Percentiles rank a stretch among this genome's conserved stretches.
phyloP scores from a whole-genome alignment of 306 rosid species.

The Dalbergia cultrata region DNA sequence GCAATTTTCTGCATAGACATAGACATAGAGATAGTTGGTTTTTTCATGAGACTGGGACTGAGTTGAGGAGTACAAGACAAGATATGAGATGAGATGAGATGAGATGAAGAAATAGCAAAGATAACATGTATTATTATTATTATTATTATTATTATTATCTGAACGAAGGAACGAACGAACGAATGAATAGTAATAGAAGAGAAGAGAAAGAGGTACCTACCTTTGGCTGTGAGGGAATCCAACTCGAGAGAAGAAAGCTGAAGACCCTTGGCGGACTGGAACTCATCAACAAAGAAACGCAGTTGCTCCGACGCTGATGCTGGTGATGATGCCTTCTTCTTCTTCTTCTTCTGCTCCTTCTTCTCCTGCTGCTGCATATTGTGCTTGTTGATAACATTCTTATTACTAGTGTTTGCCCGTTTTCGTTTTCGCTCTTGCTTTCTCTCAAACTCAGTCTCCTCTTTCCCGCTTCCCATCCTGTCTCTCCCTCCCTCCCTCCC shows the following conservation, averaged over 20 bases:
- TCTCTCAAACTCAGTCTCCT: neutral
- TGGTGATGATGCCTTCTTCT: neutral
- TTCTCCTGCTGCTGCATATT: neutral
- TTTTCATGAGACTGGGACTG: too few species aligned
- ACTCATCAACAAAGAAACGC: constrained; percentile 63
- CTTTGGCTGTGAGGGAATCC: constrained; percentile 73
- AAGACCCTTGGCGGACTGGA: constrained; percentile 64
- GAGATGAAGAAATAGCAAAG: too few species aligned
- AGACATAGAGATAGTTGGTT: too few species aligned
- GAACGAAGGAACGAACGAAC: too few species aligned
- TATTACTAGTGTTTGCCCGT: too few species aligned
- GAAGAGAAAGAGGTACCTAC: constrained; percentile 24
- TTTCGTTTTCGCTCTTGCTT: constrained; percentile 12
- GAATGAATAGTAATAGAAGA: neutral
- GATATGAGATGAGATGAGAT: too few species aligned
- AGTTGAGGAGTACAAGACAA: too few species aligned
- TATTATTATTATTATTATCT: too few species aligned
- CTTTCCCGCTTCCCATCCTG: constrained; percentile 45
- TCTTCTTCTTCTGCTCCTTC: constrained; percentile 22
- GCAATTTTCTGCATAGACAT: constrained; percentile 48
- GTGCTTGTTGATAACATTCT: too few species aligned
- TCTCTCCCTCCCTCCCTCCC: neutral
- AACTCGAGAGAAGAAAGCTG: constrained; percentile 80
- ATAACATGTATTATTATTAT: too few species aligned
- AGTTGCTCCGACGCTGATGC: constrained; percentile 51